Base-by-base conservation (phyloP, 495 filamentous ascomycete genomes). In the Antarctomyces pellizariae region DNA sequence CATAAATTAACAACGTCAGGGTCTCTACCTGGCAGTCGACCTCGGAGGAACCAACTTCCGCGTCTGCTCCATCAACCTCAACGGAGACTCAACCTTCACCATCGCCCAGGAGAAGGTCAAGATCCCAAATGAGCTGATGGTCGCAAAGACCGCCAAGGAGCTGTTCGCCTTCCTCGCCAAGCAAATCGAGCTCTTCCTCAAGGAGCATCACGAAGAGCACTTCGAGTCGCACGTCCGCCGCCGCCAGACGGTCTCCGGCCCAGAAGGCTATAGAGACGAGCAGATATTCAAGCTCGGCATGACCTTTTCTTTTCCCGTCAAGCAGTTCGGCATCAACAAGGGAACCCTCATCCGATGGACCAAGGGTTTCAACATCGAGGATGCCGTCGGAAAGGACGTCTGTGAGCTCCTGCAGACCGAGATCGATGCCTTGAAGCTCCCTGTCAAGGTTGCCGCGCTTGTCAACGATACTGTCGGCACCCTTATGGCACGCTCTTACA, bases 391-490 rank as follows among this genome's bases (percentile, higher is more conserved):
- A 18, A 75, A 92, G 46, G 86, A 97, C 51, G 82, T 97, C 20
- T 97, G 86, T 38, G 67, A 64, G 22, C 57, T 95, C 16, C 62
- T 97, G 16, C 86, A 97, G 43, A 47, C 53, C n/a, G 86, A 92
- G 45, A 82, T 97, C 37, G 79, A 97, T 49, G 64, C 61, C 23
- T 66, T 95, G 18, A 50, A 64, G 32, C 67, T 97, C 8, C 89
- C 86, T 2, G 83, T 97, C 21, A 75, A 69, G 31, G 86, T 97
- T 24, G 75, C 84, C 3, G 86, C 86, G 3, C 59, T 97, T 31
- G 86, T 97, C 38, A 97, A 97, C 46, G 86, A 97, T 41, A 93
- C 86, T 0, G 86, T 93, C 2, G 86, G 86, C 11, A 97, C 86
- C 8, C 61, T 97, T 29, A 93, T 97, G 89, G 80, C 86, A 14